Evolutionary conservation across 768 basidiomycete species (phyloP).

Genomic region (Candolleomyces eurysporus): DNA sequence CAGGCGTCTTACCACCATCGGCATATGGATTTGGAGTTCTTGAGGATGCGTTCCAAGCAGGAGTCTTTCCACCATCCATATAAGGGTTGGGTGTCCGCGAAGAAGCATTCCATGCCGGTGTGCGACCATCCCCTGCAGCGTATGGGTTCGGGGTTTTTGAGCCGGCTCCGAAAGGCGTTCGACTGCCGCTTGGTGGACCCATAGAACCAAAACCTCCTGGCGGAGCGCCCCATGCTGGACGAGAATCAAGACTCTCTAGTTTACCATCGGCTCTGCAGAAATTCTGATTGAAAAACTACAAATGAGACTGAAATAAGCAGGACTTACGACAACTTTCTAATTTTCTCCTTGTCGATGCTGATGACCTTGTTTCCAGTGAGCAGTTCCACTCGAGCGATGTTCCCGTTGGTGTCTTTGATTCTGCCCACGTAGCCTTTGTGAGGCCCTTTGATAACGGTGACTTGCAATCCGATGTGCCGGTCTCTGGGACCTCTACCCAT

Average conservation of each 20-base stretch:
- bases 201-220: slow-evolving; percentile 28
- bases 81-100: slow-evolving; percentile 74
- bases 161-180: slow-evolving; percentile 28
- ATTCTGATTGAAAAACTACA: slow-evolving; percentile 3
- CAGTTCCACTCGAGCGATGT: slow-evolving; percentile 86
- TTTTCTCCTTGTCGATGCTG: slow-evolving; percentile 77
- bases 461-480: slow-evolving; percentile 74
- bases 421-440: slow-evolving; percentile 89
- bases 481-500: slow-evolving; percentile 83
- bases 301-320: background rate
- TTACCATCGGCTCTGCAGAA: slow-evolving; percentile 52
- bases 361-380: slow-evolving; percentile 85
- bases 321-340: slow-evolving; percentile 70
- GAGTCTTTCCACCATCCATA: slow-evolving; percentile 57
- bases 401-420: slow-evolving; percentile 94
- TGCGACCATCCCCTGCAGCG: slow-evolving; percentile 47
- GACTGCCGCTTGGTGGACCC: slow-evolving; percentile 25
- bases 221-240: slow-evolving; percentile 18
- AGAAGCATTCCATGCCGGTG: slow-evolving; percentile 55
- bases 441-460: slow-evolving; percentile 81
- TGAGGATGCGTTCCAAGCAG: slow-evolving; percentile 61
- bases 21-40: slow-evolving; percentile 72
- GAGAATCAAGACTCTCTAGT: slow-evolving; percentile 46
- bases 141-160: slow-evolving; percentile 74
- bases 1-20: slow-evolving; percentile 66